Evolutionary conservation across 2,329 filamentous ascomycete species (phyloP).

Genomic region (Fusarium sterilihyphosum): DNA sequence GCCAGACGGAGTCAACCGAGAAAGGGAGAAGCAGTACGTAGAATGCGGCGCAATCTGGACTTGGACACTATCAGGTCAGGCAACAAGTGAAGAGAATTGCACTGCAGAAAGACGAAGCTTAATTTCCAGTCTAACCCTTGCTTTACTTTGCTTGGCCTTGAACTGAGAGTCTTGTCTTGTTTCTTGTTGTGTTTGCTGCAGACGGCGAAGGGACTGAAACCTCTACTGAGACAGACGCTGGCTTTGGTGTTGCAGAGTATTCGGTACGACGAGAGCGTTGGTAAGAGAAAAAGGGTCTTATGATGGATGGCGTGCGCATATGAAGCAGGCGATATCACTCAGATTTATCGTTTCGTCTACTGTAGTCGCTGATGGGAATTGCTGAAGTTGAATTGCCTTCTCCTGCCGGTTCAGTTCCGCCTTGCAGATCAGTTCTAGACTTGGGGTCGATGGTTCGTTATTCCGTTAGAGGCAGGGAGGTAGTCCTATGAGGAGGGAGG

Average conservation of each 20-base stretch:
- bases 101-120: slow-evolving; percentile 26
- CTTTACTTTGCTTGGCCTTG: not conserved
- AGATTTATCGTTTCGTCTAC: slow-evolving; percentile 26
- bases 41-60: slow-evolving; percentile 27
- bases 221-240: slow-evolving; percentile 27
- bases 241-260: slow-evolving; percentile 4
- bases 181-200: slow-evolving; percentile 25
- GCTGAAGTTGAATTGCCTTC: slow-evolving; percentile 18
- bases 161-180: not conserved
- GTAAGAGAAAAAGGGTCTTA: slow-evolving; percentile 5
- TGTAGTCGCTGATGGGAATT: slow-evolving; percentile 8
- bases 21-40: slow-evolving; percentile 25
- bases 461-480: slow-evolving; percentile 16
- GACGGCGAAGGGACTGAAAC: slow-evolving; percentile 34
- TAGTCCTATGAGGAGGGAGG: slow-evolving; percentile 1
- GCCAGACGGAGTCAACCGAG: slow-evolving; percentile 7
- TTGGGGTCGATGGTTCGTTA: slow-evolving; percentile 18
- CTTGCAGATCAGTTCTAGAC: slow-evolving; percentile 31
- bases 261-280: slow-evolving; percentile 8
- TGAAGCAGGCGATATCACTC: slow-evolving; percentile 6
- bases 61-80: not conserved
- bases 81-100: not conserved
- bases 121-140: slow-evolving; percentile 18
- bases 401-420: slow-evolving; percentile 9
- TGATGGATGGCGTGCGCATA: not conserved